A percentile compares a stretch with the other conserved stretches of the same genome.
These are phyloP conservation scores for Nicotiana paniculata DNA, from an alignment of 257 asterid genomes.

Conservation along the genomic window DNA sequence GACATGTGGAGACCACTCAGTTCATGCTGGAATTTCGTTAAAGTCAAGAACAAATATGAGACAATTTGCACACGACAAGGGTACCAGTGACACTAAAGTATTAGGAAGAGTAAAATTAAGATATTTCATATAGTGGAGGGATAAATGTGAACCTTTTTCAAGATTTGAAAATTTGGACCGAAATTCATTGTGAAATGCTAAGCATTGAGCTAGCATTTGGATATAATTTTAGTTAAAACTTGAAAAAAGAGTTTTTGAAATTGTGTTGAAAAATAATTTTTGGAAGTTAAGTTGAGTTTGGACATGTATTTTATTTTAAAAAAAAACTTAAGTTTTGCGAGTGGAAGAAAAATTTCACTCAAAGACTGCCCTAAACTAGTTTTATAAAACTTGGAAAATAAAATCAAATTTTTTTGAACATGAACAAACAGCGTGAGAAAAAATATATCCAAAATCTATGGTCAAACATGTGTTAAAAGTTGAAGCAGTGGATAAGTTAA, in stretches of 20 bases:
- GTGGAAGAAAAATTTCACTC: too few species aligned
- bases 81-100: neutral
- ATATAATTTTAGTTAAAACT: too few species aligned
- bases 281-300: too few species aligned
- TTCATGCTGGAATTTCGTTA: neutral
- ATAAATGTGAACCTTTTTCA: neutral
- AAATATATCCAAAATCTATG: too few species aligned
- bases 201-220: neutral
- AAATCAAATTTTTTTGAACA: too few species aligned
- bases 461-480: neutral
- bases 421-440: too few species aligned
- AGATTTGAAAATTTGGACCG: neutral
- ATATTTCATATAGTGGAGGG: neutral
- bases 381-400: too few species aligned
- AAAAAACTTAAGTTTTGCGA: too few species aligned
- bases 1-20: neutral
- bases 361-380: too few species aligned
- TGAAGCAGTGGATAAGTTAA: neutral
- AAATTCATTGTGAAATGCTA: neutral
- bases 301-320: too few species aligned
- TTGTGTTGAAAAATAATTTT: too few species aligned
- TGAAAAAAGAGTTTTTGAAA: too few species aligned
- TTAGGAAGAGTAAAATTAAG: neutral
- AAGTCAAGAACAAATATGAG: neutral
- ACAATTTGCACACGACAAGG: neutral